Evolutionary conservation across 257 asterid species (phyloP).

Genomic region (Salvia rosmarinus): DNA sequence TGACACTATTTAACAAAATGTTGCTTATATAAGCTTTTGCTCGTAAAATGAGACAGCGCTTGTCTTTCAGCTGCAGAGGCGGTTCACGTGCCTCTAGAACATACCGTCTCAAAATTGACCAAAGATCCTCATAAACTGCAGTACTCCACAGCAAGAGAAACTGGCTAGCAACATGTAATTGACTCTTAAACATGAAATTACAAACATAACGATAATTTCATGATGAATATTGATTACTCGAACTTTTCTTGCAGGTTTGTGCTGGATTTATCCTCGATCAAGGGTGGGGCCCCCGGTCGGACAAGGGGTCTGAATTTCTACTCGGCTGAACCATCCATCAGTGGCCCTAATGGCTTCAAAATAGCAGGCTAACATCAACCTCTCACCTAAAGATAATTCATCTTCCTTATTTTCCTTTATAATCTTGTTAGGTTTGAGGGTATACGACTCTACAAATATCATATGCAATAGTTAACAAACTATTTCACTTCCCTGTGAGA

Average conservation of each 20-base stretch:
- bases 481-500: constrained; percentile 7
- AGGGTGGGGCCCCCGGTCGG: constrained; percentile 85
- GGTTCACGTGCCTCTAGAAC: constrained; percentile 55
- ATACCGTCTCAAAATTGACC: constrained; percentile 53
- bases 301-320: constrained; percentile 65
- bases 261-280: constrained; percentile 64
- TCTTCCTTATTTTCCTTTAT: not conserved
- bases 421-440: constrained; percentile 23
- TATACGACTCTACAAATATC: not conserved
- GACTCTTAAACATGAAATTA: constrained; percentile 23
- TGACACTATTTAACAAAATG: not conserved
- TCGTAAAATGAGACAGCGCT: constrained; percentile 23
- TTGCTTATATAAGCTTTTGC: not conserved
- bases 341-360: constrained; percentile 31
- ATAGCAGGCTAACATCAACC: constrained; percentile 42
- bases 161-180: constrained; percentile 51
- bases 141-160: constrained; percentile 37
- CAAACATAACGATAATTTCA: not conserved
- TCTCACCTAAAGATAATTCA: constrained; percentile 25
- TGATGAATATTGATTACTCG: constrained; percentile 27
- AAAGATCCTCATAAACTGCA: constrained; percentile 56
- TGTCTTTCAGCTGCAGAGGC: constrained; percentile 41
- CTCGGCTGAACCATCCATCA: constrained; percentile 27
- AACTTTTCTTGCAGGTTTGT: constrained; percentile 49
- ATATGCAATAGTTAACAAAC: constrained; percentile 2